Base-by-base conservation (phyloP, 2,329 filamentous ascomycete genomes). In the Mariannaea elegans region DNA sequence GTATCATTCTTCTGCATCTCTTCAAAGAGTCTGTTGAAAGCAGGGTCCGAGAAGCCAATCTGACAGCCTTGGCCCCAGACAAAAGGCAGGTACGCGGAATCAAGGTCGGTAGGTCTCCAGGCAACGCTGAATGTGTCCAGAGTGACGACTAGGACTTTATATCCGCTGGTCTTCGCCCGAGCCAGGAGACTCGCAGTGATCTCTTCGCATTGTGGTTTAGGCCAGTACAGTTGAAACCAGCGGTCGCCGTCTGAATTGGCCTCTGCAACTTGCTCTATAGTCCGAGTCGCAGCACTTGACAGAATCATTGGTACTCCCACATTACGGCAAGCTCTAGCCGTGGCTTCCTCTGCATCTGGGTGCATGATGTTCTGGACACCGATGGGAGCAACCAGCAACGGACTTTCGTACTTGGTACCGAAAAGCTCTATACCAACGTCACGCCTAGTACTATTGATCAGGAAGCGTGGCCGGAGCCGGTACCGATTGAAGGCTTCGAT, bases 141-240 rank as follows among this genome's bases (percentile, higher is more conserved):
- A 0, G 91, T 93, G 1, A 93, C 87, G 7, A 93, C 84, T 0
- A 93, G 79, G 1, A 87, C 88, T 31, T 81, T 82, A 75, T 82
- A 93, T 1, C 89, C 90, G 29, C 79, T 82, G 0, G 76, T 78
- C 69, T 86, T 86, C 1, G 89, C 90, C 0, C 89, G 82, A 1
- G 75, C 71, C 4, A 93, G 79, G 14, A 93, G 76, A 1, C 85
- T 90, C 0, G 82, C 77, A 0, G 90, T 92, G 54, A 92, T 78
- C 3, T 88, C 84, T 51, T 92, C 83, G 54, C 86, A 83, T 18
- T 81, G 62, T 0, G 90, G 90, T 12, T 39, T 39, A 14, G 36
- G 36, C 88, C 89, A 92, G 76, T 93, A 93, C 0, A 93, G 82
- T 71, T 93, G 90, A 72, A 84, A 93, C 88, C 89, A 93, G 10